Evolutionary conservation across 768 basidiomycete species (phyloP), one percentile per base, ranked within the genome.

Genomic region (Plicaturopsis crispa): DNA sequence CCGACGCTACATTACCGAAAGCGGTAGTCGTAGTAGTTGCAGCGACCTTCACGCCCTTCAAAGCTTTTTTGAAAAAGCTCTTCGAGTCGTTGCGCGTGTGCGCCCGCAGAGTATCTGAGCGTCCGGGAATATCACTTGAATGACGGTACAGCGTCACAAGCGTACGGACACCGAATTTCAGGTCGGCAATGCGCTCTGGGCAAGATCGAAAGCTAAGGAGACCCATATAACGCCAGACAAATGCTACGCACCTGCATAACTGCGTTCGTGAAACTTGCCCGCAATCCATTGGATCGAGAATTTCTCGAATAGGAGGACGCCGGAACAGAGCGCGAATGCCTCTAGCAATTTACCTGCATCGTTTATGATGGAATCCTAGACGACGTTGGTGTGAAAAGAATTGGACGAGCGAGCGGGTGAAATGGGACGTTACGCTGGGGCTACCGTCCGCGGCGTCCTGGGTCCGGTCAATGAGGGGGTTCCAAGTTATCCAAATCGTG

Each of bases 251-350:
- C 76, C 74, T 31, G 73, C 73, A 48, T 83, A 88, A 5, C 79
- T 81, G 35, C 78, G 63, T 53, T 86, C 82, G 52, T 90, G 86
- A 57, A 88, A 90, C 52, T 86, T 84, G 32, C 66, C 70, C 33
- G 82, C 82, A 48, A 94, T 90, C 67, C 79, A 78, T 55, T 93
- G 91, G 34, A 96, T 85, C 11, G 82, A 57, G 43, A 92, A 75
- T 53, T 96, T 96, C 58, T 92, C 89, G 39, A 73, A 80, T 8
- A 84, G 67, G 5, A 92, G 70, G 18, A 90, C 67, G 19, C 71
- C 70, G 1, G 81, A 58, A 51, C 79, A 85, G 34, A 92, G 51
- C 52, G 79, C 72, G 35, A 84, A 54, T 6, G 78, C 85, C 51
- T 92, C 90, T 5, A 88, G 65, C 19, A 90, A 60, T 53, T 79